Evolutionary conservation across 805 yeast genomes (phyloP), one percentile per base, ranked within the genome.

Genomic region (Candida peoriensis): DNA sequence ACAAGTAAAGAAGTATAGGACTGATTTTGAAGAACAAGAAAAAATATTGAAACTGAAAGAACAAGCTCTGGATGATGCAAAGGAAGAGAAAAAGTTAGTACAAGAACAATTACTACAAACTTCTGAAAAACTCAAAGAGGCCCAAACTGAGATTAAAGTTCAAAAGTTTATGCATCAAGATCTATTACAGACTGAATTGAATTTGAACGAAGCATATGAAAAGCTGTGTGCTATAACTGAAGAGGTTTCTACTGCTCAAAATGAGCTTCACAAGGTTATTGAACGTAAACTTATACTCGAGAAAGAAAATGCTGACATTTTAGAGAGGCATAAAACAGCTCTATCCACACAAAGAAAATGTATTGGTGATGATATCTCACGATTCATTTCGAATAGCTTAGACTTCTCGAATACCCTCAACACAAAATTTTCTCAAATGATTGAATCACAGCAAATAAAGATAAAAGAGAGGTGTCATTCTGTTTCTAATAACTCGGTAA

Each of bases 1-100:
- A 19, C 76, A 71, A 44, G 58, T 70, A 18, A 60, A 54, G 31
- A 58, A 58, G 19, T 52, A 66, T 28, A 64, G 72, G 34, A 58
- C 52, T 6, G 64, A 66, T 29, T 58, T 58, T 38, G 75, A 70
- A 20, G 52, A 48, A 20, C 63, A 61, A 32, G 42, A 55, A 30
- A 49, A 48, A 18, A 40, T 54, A 12, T 47, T 57, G 20, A 48
- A 42, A 19, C 42, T 27, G 3, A 22, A 34, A 14, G 50, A 43
- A 32, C 17, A 29, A 10, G 33, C 41, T 1, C 30, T 54, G 5
- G 36, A 39, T 4, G 21, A 21, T 4, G 37, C 48, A 28, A 46
- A 49, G 21, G 31, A 16, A 4, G 37, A 44, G 16, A 46, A 36
- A 13, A 26, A 12, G 1, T 8, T 19, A 3, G n/a, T 44, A 2